Conservation (phyloP, 768 basidiomycete species). For the Termitomyces sp. region DNA sequence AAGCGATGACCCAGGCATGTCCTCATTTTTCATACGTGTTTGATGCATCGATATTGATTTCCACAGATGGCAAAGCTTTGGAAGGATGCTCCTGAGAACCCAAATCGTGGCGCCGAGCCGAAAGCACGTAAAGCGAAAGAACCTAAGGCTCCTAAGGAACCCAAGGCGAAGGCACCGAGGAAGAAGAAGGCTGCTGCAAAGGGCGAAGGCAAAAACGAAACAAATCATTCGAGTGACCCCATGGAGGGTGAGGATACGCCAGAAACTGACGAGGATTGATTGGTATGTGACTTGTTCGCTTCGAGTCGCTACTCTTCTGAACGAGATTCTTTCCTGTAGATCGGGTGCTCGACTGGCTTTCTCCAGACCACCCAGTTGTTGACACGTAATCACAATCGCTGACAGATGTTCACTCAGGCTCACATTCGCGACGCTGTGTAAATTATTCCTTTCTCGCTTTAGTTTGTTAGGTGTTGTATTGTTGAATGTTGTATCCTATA, state of each 20-base stretch:
- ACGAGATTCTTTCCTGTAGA: neutral
- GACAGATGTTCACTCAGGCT: neutral
- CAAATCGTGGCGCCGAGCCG: slow-evolving; percentile 51
- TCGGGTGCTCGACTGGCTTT: neutral
- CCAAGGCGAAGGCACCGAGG: slow-evolving; percentile 17
- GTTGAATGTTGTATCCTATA: slow-evolving; percentile 8
- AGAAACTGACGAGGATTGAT: slow-evolving; percentile 1
- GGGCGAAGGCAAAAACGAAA: neutral
- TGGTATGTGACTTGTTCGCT: slow-evolving; percentile 3
- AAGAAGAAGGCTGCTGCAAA: slow-evolving; percentile 18
- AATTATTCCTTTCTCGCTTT: slow-evolving; percentile 7
- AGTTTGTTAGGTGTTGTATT: slow-evolving; percentile 1
- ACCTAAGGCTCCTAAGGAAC: slow-evolving; percentile 26
- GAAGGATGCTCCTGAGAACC: slow-evolving; percentile 59
- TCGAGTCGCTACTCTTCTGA: neutral
- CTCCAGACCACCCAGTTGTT: neutral
- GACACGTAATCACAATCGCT: neutral
- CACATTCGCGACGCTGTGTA: neutral
- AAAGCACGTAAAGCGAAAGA: slow-evolving; percentile 43
- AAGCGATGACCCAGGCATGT: slow-evolving; percentile 46
- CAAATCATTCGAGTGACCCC: slow-evolving; percentile 5
- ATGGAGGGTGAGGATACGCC: slow-evolving; percentile 8
- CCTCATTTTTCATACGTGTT: neutral
- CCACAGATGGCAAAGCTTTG: slow-evolving; percentile 51
- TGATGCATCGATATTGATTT: neutral